These are phyloP conservation scores for Nicotiana attenuata DNA, from an alignment of 257 asterid species.

Conservation along the genomic window DNA sequence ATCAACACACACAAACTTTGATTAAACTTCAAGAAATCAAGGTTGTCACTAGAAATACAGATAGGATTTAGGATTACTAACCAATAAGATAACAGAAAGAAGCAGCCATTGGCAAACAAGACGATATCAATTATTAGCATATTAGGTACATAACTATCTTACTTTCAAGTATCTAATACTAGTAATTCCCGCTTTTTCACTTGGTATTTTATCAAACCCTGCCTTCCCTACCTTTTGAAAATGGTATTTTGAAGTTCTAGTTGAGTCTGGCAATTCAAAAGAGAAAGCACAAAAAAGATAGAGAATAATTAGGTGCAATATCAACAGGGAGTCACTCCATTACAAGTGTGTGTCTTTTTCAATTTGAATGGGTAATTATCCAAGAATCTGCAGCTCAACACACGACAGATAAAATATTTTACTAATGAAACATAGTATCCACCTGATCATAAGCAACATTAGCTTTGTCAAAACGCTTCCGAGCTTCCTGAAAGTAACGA, in stretches of 20 bases:
- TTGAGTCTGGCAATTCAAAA: neutral
- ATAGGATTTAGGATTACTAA: neutral
- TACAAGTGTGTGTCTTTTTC: neutral
- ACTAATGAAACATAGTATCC: slow-evolving; percentile 15
- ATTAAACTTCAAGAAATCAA: neutral
- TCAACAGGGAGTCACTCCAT: neutral
- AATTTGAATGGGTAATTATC: neutral
- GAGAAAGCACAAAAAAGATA: neutral
- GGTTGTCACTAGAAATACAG: neutral
- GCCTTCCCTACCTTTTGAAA: neutral
- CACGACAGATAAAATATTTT: neutral
- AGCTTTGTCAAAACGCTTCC: slow-evolving; percentile 95
- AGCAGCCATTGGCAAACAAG: neutral
- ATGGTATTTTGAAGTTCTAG: neutral
- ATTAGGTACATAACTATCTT: neutral
- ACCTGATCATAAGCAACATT: slow-evolving; percentile 91
- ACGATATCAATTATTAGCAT: neutral
- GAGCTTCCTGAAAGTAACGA: slow-evolving; percentile 78
- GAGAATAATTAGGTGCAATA: neutral
- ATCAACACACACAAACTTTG: neutral
- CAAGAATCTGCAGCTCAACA: neutral
- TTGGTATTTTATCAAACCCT: neutral
- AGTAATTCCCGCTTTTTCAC: neutral
- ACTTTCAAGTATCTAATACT: neutral
- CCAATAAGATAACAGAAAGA: neutral